A percentile compares a stretch with the other conserved stretches of the same genome.
Evolutionary conservation across 345 rosid genomes (phyloP).

Genomic region (Moricandia arvensis): DNA sequence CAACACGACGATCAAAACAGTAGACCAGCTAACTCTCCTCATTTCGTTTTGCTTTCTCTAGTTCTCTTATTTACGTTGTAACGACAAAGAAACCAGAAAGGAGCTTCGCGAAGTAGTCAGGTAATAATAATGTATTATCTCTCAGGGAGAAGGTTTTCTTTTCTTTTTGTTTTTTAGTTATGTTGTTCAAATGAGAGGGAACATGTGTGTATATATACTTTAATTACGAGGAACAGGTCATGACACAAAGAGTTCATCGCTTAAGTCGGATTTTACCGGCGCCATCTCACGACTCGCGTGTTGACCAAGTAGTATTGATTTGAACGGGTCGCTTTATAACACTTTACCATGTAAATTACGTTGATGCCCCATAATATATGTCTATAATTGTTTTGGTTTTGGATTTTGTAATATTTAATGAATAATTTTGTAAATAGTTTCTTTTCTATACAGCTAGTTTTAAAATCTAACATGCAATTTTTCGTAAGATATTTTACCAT

Average conservation of each 20-base stretch:
- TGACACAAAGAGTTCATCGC: constrained; percentile 11
- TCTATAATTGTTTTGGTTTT: neutral
- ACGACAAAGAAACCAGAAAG: neutral
- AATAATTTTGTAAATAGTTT: neutral
- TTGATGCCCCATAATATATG: neutral
- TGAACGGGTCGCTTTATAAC: constrained; percentile 27
- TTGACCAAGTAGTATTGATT: constrained; percentile 35
- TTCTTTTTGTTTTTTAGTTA: neutral
- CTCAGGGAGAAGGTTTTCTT: neutral
- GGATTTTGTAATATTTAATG: neutral
- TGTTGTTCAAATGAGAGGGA: constrained; percentile 11
- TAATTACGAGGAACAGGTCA: constrained; percentile 24
- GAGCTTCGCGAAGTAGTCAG: neutral
- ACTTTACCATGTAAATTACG: constrained; percentile 3
- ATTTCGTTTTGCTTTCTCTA: neutral
- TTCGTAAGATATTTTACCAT: neutral
- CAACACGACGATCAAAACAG: constrained; percentile 26
- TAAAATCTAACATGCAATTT: neutral
- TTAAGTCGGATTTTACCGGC: constrained; percentile 34
- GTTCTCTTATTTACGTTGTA: neutral
- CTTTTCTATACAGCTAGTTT: neutral
- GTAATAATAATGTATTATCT: neutral
- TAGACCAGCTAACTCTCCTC: constrained; percentile 32
- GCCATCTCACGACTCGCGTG: constrained; percentile 17
- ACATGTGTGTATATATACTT: neutral